Conservation (phyloP, 768 basidiomycete genomes). For the Leucosporidium scottii region DNA sequence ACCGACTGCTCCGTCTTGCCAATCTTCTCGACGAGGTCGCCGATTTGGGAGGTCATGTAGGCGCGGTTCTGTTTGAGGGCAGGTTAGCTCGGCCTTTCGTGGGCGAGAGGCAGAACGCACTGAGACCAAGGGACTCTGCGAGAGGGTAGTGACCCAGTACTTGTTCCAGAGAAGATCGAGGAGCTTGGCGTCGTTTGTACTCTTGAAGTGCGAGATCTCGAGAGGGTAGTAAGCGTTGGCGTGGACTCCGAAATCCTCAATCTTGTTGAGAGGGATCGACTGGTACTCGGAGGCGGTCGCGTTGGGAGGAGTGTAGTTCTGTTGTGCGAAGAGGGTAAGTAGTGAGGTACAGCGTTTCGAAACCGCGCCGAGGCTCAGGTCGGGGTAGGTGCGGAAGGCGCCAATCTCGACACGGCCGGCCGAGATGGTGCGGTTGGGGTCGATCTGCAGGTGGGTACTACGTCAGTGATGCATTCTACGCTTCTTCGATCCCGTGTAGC, state of each 20-base stretch:
- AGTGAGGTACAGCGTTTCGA: background rate
- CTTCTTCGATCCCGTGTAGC: background rate
- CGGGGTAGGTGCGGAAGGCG: conserved; percentile 95
- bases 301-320: conserved; percentile 75
- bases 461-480: background rate
- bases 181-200: conserved; percentile 74
- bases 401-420: conserved; percentile 99
- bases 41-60: conserved; percentile 84
- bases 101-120: conserved; percentile 47
- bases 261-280: conserved; percentile 90
- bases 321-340: background rate
- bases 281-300: conserved; percentile 73
- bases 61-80: conserved; percentile 64
- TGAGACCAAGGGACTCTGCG: conserved; percentile 84
- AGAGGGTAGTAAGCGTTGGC: conserved; percentile 92
- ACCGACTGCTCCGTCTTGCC: conserved; percentile 36
- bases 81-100: background rate
- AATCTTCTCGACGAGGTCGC: conserved; percentile 85
- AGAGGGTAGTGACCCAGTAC: conserved; percentile 97
- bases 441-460: conserved; percentile 55
- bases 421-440: conserved; percentile 95
- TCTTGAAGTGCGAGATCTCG: conserved; percentile 93
- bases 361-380: conserved; percentile 41
- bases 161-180: conserved; percentile 95
- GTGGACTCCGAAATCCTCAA: conserved; percentile 98